These are phyloP conservation scores for Kazachstania psychrophila DNA, from an alignment of 805 yeast genomes.

Conservation along the genomic window DNA sequence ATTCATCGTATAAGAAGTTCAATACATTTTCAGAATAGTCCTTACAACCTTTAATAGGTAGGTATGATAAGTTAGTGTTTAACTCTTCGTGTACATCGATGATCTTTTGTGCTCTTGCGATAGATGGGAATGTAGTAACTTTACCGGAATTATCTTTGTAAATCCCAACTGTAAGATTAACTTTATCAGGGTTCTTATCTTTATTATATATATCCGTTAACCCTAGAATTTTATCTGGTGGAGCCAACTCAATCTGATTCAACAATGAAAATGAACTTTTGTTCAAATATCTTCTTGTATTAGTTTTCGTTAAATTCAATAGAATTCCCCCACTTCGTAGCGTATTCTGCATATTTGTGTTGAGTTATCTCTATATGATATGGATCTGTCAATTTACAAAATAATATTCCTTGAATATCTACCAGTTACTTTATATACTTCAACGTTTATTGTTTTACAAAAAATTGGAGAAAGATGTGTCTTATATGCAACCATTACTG, in stretches of 20 bases:
- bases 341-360: not conserved
- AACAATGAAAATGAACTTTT: constrained; percentile 1
- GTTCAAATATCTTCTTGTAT: not conserved
- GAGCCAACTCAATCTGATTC: constrained; percentile 4
- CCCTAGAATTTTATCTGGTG: constrained; percentile 36
- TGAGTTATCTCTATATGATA: too few species aligned
- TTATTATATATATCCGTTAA: constrained; percentile 63
- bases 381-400: too few species aligned
- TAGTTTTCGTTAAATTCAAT: too few species aligned
- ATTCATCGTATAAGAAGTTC: constrained; percentile 62
- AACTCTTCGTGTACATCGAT: constrained; percentile 41
- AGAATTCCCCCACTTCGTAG: not conserved
- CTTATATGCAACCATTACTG: too few species aligned
- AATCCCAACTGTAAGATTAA: constrained; percentile 51
- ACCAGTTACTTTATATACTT: too few species aligned
- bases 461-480: too few species aligned
- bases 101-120: constrained; percentile 21
- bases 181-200: constrained; percentile 51
- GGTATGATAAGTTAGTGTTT: constrained; percentile 48
- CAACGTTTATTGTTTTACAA: too few species aligned
- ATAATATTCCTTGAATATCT: too few species aligned
- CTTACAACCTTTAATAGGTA: constrained; percentile 71
- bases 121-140: constrained; percentile 29
- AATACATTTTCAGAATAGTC: constrained; percentile 58
- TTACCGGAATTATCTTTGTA: constrained; percentile 77